Percentiles rank a stretch among this genome's conserved stretches.
Conservation (phyloP, 176 grass and related monocot genomes). For the maize (Zea mays) region DNA sequence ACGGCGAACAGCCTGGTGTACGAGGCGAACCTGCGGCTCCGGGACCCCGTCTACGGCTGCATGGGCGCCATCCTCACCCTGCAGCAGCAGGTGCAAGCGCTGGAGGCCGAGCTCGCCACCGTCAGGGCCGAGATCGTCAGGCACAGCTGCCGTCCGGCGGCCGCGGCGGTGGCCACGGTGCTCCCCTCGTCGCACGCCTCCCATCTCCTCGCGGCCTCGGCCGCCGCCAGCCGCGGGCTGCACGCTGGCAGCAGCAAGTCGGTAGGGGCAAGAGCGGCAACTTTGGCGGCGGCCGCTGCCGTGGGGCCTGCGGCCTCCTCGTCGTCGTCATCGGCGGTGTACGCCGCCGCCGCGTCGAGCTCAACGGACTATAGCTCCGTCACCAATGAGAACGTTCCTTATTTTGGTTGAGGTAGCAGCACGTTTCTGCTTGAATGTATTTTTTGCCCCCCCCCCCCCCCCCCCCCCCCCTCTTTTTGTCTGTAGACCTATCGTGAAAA, state of each 20-base stretch:
- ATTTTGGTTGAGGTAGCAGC: slow-evolving; percentile 51
- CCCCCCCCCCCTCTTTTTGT: not conserved
- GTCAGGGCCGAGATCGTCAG: slow-evolving; percentile 69
- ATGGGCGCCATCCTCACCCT: slow-evolving; percentile 83
- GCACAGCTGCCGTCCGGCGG: slow-evolving; percentile 55
- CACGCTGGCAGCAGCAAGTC: slow-evolving; percentile 12
- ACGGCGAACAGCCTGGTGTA: slow-evolving; percentile 89
- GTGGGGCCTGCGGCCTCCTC: slow-evolving; percentile 46
- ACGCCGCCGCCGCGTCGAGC: slow-evolving; percentile 63
- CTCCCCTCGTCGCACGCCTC: slow-evolving; percentile 59
- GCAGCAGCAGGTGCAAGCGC: slow-evolving; percentile 83
- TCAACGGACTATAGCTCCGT: slow-evolving; percentile 90
- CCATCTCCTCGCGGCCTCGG: slow-evolving; percentile 46
- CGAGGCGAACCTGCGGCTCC: slow-evolving; percentile 80
- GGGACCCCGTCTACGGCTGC: slow-evolving; percentile 89
- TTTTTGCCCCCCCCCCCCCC: no score
- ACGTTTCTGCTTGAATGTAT: slow-evolving; percentile 10
- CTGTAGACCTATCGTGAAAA: slow-evolving; percentile 40
- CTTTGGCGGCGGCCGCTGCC: not conserved
- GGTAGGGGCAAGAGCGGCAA: slow-evolving; percentile 2
- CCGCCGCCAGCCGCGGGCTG: slow-evolving; percentile 22
- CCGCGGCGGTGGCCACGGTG: slow-evolving; percentile 29
- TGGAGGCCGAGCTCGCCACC: slow-evolving; percentile 69
- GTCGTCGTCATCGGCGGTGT: slow-evolving; percentile 67
- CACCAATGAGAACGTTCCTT: slow-evolving; percentile 81